A percentile compares a stretch with the other conserved stretches of the same genome.
phyloP scores from a whole-genome alignment of 2,329 filamentous ascomycete genomes.

The Venturia effusa region DNA sequence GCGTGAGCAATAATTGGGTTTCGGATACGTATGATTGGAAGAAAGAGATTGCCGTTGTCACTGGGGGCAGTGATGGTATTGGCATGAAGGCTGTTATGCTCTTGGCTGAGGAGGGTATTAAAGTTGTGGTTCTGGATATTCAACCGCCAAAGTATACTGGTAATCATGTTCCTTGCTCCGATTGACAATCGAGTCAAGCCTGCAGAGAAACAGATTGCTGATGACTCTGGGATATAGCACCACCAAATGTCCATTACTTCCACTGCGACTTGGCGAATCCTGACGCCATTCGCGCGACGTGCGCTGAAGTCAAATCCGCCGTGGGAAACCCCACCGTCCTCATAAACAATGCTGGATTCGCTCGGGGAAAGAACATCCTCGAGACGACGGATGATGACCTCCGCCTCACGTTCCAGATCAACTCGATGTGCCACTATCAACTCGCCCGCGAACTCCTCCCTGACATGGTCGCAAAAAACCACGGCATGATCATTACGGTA shows the following conservation, averaged over 20 bases:
- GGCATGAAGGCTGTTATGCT: constrained; percentile 54
- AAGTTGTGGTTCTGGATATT: constrained; percentile 62
- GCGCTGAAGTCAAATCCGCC: constrained; percentile 40
- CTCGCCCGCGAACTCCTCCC: constrained; percentile 58
- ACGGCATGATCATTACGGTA: constrained; percentile 64
- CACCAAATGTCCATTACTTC: constrained; percentile 52
- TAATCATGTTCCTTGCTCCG: constrained; percentile 14
- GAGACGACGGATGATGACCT: constrained; percentile 46
- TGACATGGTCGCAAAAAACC: constrained; percentile 49
- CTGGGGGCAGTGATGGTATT: constrained; percentile 65
- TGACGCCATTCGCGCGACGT: constrained; percentile 41
- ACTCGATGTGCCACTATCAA: constrained; percentile 57
- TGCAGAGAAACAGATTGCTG: neutral
- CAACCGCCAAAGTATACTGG: constrained; percentile 46
- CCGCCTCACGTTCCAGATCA: constrained; percentile 60
- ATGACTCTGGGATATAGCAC: constrained; percentile 22
- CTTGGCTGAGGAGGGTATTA: constrained; percentile 54
- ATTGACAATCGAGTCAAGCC: neutral
- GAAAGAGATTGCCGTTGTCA: constrained; percentile 61
- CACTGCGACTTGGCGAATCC: constrained; percentile 57
- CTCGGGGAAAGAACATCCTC: constrained; percentile 51
- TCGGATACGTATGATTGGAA: constrained; percentile 52
- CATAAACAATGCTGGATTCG: constrained; percentile 62
- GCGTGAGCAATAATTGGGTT: constrained; percentile 40
- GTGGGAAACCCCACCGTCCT: constrained; percentile 58